Conservation (phyloP, 176 grass and related monocot species). For the Eragrostis nindensis region DNA sequence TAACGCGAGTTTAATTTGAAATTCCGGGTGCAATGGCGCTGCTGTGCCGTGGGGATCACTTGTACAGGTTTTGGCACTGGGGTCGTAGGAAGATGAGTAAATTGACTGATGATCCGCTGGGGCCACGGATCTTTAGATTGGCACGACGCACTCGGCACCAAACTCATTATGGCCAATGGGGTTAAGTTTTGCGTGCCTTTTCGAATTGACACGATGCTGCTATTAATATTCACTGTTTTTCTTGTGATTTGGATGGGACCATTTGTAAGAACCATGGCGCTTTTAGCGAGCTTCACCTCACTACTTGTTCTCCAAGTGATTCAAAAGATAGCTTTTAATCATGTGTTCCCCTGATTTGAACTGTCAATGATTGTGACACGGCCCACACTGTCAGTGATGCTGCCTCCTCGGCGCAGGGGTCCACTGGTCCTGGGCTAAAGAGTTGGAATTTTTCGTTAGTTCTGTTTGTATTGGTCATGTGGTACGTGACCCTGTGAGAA, state of each 20-base stretch:
- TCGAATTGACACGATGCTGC: slow-evolving; percentile 9
- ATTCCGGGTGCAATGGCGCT: slow-evolving; percentile 25
- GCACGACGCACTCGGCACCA: slow-evolving; percentile 5
- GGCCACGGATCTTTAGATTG: slow-evolving; percentile 47
- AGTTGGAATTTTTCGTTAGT: slow-evolving; percentile 17
- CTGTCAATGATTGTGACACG: slow-evolving; percentile 35
- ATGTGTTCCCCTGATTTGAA: slow-evolving; percentile 55
- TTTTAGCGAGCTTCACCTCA: slow-evolving; percentile 23
- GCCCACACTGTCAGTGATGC: slow-evolving; percentile 38
- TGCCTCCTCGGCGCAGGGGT: slow-evolving; percentile 20
- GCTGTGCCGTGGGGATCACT: slow-evolving; percentile 49
- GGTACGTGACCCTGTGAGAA: no score
- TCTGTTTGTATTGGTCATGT: slow-evolving; percentile 38
- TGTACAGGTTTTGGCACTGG: slow-evolving; percentile 43
- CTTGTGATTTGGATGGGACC: no score
- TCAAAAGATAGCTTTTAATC: slow-evolving; percentile 56
- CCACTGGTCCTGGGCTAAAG: slow-evolving; percentile 27
- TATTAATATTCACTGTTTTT: slow-evolving; percentile 35
- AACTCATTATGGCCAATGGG: slow-evolving; percentile 7
- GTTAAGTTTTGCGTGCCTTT: slow-evolving; percentile 18
- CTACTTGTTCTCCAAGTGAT: neutral
- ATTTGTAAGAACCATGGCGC: slow-evolving; percentile 6
- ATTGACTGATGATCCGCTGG: slow-evolving; percentile 42
- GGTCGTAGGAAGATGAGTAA: slow-evolving; percentile 41
- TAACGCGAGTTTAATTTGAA: slow-evolving; percentile 38